Conservation (phyloP, 306 rosid species). For the Pyrus pyrifolia region DNA sequence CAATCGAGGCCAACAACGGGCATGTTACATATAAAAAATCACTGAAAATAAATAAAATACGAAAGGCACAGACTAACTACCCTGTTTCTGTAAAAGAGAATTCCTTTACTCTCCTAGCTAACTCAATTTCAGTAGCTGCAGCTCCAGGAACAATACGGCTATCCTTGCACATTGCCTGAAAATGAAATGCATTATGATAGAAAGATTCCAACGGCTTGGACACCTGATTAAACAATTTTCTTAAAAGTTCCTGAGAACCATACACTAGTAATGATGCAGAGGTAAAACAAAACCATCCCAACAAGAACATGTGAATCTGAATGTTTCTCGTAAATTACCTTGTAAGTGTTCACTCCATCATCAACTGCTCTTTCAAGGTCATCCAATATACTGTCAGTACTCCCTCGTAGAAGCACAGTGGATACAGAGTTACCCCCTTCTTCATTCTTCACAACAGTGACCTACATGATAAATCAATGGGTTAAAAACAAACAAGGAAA, state of each 20-base stretch:
- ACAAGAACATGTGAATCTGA: neutral
- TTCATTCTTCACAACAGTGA: constrained; percentile 66
- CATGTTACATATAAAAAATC: neutral
- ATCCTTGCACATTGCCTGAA: constrained; percentile 89
- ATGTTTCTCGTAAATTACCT: constrained; percentile 32
- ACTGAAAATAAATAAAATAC: no score
- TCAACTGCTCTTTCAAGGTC: constrained; percentile 94
- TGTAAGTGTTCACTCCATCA: constrained; percentile 89
- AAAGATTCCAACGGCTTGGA: constrained; percentile 1
- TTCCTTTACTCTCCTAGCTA: constrained; percentile 79
- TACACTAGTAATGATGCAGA: neutral
- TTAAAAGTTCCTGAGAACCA: constrained; percentile 1
- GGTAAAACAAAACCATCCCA: neutral
- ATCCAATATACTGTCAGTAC: constrained; percentile 82
- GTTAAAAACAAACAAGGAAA: neutral
- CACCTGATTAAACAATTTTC: neutral
- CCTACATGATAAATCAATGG: constrained; percentile 34
- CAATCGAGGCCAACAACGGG: neutral
- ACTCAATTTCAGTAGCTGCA: constrained; percentile 92
- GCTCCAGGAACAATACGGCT: constrained; percentile 91
- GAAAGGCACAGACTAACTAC: constrained; percentile 21
- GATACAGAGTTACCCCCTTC: constrained; percentile 81
- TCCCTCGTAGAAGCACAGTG: constrained; percentile 71
- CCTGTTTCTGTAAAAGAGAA: constrained; percentile 88
- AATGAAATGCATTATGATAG: constrained; percentile 14